Base-by-base conservation (phyloP, 805 yeast genomes). In the Barnettozyma salicaria region DNA sequence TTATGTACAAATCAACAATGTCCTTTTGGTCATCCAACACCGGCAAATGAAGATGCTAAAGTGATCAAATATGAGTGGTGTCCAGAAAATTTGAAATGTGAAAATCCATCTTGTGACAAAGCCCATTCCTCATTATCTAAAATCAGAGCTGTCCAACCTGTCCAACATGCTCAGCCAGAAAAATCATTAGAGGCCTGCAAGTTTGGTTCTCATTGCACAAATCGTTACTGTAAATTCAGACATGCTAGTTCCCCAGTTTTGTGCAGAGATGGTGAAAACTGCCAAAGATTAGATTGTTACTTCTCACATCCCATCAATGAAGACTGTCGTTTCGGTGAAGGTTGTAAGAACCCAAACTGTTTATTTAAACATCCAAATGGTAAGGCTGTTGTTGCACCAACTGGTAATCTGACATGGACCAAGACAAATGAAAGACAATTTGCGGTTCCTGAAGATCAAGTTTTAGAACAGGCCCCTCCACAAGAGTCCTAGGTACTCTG, bases 21-120 rank as follows among this genome's bases (percentile, higher is more conserved):
- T 65, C 86, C 88, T 20, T 86, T 80, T 64, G 96, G 88, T 19
- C 96, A 88, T 56, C 96, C 97, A 30, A 85, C 95, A 0, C 92
- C 94, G 2, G 82, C 86, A 13, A 85, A 82, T 61, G 74, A 70
- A 44, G 77, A 72, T 43, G 87, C 88, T 20, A 76, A 78, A 49
- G 85, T 87, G 27, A 64, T 73, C 12, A 70, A 72, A 13, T 62
- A 74, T 32, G 80, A 76, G 47, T 84, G 95, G 95, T 88, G 96
- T 65, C 63, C 78, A 7, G 75, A 67, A 25, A 84, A 84, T 46
- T 70, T 80, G 47, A 58, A 61, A 16, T 88, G 96, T 64, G 47
- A 60, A 19, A 75, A 86, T 53, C 58, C 69, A 0, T 48, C 53
- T 12, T 88, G 97, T 62, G 65, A 65, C 37, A 79, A 73, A 49